Evolutionary conservation across 1,139 yeast genomes (phyloP).

Genomic region (Hyphopichia wangnamkhiaoensis): DNA sequence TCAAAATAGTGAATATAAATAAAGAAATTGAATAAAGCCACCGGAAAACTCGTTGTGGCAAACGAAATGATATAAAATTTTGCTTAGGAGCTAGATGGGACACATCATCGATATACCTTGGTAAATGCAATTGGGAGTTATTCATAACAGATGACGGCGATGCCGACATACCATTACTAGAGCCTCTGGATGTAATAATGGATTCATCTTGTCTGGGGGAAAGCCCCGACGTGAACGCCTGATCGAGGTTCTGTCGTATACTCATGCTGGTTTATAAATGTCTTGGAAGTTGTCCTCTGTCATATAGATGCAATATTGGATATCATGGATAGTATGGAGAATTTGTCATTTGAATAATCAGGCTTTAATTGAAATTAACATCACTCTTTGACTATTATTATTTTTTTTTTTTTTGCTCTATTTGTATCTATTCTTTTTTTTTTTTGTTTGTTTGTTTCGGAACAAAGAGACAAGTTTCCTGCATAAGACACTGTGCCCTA

Average conservation of each 20-base stretch:
- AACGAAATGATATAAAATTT: constrained; percentile 14
- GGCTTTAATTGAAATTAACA: too few relatives aligned
- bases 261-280: not conserved
- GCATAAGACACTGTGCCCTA: too few relatives aligned
- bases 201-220: not conserved
- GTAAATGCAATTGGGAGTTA: not conserved
- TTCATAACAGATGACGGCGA: not conserved
- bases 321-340: too few relatives aligned
- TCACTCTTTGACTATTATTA: too few relatives aligned
- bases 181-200: not conserved
- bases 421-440: too few relatives aligned
- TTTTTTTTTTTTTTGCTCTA: too few relatives aligned
- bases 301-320: too few relatives aligned
- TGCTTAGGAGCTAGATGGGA: not conserved
- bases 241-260: constrained; percentile 2
- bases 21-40: constrained; percentile 62
- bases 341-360: too few relatives aligned
- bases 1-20: constrained; percentile 48
- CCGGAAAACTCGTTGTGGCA: constrained; percentile 40
- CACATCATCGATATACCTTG: constrained; percentile 1
- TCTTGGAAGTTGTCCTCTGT: too few relatives aligned
- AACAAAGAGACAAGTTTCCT: too few relatives aligned
- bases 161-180: constrained; percentile 1
- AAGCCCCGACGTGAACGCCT: not conserved
- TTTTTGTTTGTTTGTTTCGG: too few relatives aligned